Base-by-base conservation (phyloP, 1,284 basidiomycete species). In the Stereum hirsutum region DNA sequence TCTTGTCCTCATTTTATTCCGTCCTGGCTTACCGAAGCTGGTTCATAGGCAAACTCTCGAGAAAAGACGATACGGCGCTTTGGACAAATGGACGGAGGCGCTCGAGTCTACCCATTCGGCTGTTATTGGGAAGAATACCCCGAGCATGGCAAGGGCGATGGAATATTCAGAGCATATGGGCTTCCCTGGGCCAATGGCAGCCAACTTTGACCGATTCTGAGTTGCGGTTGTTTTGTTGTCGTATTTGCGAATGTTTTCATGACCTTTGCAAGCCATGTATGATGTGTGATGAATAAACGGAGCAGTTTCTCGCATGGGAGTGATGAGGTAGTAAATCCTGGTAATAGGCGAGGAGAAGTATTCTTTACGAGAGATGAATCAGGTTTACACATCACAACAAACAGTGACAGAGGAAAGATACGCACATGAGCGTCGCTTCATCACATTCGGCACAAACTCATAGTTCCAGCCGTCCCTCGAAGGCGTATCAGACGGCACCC, bases 71-170 rank as follows among this genome's bases (percentile, higher is more conserved):
- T 96, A 95, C 54, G 68, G 73, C 35, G 89, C 91, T 5, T 65
- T 97, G 43, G 74, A 78, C 45, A 80, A 78, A 52, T 94, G 93
- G 89, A 80, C 86, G 1, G 70, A 75, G 33, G 80, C 89, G 25
- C 64, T 96, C 10, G 76, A 84, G 47, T 66, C 69, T 21, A 75
- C 93, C 12, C 86, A 90, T 52, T 62, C 65, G 19, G 74, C 79
- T 19, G 77, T 93, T 27, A 69, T 89, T 12, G 68, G 68, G n/a
- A 92, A 92, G 62, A 82, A 76, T 12, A 73, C 75, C 4, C 64
- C 63, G 5, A 60, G 62, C 43, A 59, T 64, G 35, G 27, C 52
- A 41, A 11, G 58, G 53, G 23, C 21, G 10, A 28, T 30, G 8
- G 50, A 51, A 23, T 31, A 35, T 23, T 30, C 46, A n/a, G 50